Conservation (phyloP, 768 basidiomycete genomes). For the Tylopilus sp. region DNA sequence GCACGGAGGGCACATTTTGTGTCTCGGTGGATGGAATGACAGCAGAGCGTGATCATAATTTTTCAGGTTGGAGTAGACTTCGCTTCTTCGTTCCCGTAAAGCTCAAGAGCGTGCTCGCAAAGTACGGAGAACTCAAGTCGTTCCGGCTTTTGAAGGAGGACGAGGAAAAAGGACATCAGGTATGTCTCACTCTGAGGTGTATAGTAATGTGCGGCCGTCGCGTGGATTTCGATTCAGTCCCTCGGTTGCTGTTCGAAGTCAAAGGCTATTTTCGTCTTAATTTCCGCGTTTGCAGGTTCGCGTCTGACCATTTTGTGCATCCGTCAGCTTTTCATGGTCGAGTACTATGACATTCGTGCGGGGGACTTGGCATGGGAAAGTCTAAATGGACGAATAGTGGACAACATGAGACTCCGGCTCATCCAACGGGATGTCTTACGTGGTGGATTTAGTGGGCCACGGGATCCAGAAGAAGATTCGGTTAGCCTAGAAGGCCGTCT, state of each 20-base stretch:
- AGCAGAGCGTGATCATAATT: constrained; percentile 19
- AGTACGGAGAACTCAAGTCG: constrained; percentile 32
- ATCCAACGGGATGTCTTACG: constrained; percentile 33
- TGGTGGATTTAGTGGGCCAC: constrained; percentile 16
- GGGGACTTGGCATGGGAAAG: constrained; percentile 49
- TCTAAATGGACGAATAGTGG: constrained; percentile 47
- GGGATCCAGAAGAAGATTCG: constrained; percentile 29
- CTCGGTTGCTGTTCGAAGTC: constrained; percentile 4
- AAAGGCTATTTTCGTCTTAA: neutral
- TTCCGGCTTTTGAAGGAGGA: constrained; percentile 27
- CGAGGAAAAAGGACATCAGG: constrained; percentile 26
- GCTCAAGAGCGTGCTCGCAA: constrained; percentile 27
- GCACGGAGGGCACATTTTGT: constrained; percentile 50
- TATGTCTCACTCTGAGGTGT: constrained; percentile 13
- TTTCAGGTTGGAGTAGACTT: constrained; percentile 22
- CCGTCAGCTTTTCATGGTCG: constrained; percentile 48
- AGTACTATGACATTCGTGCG: constrained; percentile 65
- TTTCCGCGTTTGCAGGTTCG: neutral
- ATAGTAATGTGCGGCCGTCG: neutral
- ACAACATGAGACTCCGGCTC: constrained; percentile 50
- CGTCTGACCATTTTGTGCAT: constrained; percentile 16
- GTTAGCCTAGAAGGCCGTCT: constrained; percentile 26
- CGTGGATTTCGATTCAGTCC: constrained; percentile 1
- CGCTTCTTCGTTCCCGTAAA: constrained; percentile 27
- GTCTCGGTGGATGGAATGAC: constrained; percentile 39